These are phyloP conservation scores for Mucuna pruriens DNA, from an alignment of 306 rosid genomes.

Conservation along the genomic window DNA sequence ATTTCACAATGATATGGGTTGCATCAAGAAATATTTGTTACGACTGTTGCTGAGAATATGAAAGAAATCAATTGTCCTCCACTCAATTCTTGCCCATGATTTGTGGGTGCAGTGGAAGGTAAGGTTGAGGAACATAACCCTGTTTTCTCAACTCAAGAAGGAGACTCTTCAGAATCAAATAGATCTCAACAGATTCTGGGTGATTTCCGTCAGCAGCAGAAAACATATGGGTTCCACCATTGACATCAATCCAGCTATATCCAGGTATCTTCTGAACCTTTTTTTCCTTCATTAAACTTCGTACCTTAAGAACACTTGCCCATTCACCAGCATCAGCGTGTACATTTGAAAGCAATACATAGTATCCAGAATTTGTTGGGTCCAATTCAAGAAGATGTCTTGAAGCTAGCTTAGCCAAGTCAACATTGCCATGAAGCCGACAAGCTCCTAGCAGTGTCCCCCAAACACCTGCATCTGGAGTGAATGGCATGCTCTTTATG, in stretches of 20 bases:
- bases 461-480: slow-evolving; percentile 89
- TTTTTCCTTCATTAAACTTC: slow-evolving; percentile 74
- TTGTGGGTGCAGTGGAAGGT: slow-evolving; percentile 75
- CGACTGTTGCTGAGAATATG: slow-evolving; percentile 29
- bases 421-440: slow-evolving; percentile 77
- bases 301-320: slow-evolving; percentile 64
- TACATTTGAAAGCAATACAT: slow-evolving; percentile 75
- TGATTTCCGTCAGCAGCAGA: slow-evolving; percentile 79
- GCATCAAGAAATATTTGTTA: slow-evolving; percentile 30
- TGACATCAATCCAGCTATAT: slow-evolving; percentile 83
- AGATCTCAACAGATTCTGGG: slow-evolving; percentile 60
- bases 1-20: neutral
- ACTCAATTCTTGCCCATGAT: slow-evolving; percentile 40
- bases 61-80: slow-evolving; percentile 23
- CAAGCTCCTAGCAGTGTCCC: slow-evolving; percentile 90
- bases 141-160: slow-evolving; percentile 71
- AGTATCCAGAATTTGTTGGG: slow-evolving; percentile 78
- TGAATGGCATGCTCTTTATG: slow-evolving; percentile 69
- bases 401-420: slow-evolving; percentile 73
- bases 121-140: slow-evolving; percentile 77
- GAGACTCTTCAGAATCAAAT: slow-evolving; percentile 59
- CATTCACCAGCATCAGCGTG: slow-evolving; percentile 80
- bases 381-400: slow-evolving; percentile 66
- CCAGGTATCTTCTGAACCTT: slow-evolving; percentile 81
- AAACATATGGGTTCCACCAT: slow-evolving; percentile 69